A percentile compares a stretch with the other conserved stretches of the same genome.
Conservation (phyloP, 2,329 filamentous ascomycete genomes). For the Juglanconis oblonga region DNA sequence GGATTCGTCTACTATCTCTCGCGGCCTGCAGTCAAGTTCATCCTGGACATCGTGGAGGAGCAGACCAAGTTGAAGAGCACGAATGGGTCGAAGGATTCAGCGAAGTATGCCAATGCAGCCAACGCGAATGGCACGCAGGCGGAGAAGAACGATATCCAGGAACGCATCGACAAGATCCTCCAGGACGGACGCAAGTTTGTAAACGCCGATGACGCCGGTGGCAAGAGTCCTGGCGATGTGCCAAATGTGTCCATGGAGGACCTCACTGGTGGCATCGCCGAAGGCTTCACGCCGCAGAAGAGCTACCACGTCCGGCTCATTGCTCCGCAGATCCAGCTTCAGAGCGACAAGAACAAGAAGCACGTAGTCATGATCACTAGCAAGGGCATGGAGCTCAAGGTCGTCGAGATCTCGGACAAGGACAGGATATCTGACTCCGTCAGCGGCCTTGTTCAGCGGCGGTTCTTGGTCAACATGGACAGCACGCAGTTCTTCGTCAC, state of each 20-base stretch:
- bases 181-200: conserved; percentile 83
- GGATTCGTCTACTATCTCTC: conserved; percentile 99
- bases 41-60: conserved; percentile 94
- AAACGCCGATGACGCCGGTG: conserved; percentile 57
- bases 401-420: conserved; percentile 97
- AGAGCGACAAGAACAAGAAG: conserved; percentile 97
- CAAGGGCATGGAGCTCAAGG: conserved; percentile 97
- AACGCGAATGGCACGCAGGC: conserved; percentile 35
- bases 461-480: conserved; percentile 94
- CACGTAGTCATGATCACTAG: conserved; percentile 95
- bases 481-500: conserved; percentile 98
- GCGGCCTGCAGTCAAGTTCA: conserved; percentile 92
- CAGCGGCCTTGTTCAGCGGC: conserved; percentile 89
- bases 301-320: conserved; percentile 94
- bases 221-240: conserved; percentile 23
- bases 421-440: conserved; percentile 87
- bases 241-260: conserved; percentile 53
- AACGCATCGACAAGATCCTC: conserved; percentile 81
- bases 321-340: conserved; percentile 94
- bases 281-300: conserved; percentile 87
- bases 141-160: conserved; percentile 60
- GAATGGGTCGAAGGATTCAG: conserved; percentile 24
- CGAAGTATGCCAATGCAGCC: conserved; percentile 20
- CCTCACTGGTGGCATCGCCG: conserved; percentile 72
- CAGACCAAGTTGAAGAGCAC: conserved; percentile 69